Conservation (phyloP, 257 asterid genomes). For the Primulina eburnea region DNA sequence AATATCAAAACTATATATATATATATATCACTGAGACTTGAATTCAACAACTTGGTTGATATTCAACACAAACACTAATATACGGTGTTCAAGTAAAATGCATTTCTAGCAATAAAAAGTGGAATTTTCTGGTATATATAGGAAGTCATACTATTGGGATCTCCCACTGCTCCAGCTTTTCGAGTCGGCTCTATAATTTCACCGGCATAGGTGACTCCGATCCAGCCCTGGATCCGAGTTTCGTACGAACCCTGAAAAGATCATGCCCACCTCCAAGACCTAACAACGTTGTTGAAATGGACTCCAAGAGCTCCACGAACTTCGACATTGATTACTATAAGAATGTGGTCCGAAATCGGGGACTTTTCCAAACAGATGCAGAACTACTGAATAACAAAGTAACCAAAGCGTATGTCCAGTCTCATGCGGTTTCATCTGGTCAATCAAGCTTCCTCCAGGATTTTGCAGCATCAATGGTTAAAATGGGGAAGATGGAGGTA, state of each 20-base stretch:
- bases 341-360: conserved; percentile 26
- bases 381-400: conserved; percentile 34
- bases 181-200: conserved; percentile 49
- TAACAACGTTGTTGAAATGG: conserved; percentile 40
- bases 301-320: conserved; percentile 37
- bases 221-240: conserved; percentile 45
- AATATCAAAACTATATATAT: no score
- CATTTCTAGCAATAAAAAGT: no score
- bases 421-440: conserved; percentile 17
- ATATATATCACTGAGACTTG: no score
- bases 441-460: conserved; percentile 29
- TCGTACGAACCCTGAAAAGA: conserved; percentile 24
- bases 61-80: no score
- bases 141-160: conserved; percentile 63
- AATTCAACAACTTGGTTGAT: no score
- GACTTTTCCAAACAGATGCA: conserved; percentile 45
- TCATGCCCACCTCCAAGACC: conserved; percentile 34
- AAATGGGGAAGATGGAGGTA: conserved; percentile 41
- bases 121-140: background rate
- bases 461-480: conserved; percentile 47
- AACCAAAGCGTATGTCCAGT: conserved; percentile 32
- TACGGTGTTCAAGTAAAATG: no score
- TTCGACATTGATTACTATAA: conserved; percentile 42
- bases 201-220: conserved; percentile 50
- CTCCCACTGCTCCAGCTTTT: conserved; percentile 45